Percentiles rank a stretch among this genome's conserved stretches.
Evolutionary conservation across 768 basidiomycete species (phyloP).

Genomic region (Tulasnella sp.): DNA sequence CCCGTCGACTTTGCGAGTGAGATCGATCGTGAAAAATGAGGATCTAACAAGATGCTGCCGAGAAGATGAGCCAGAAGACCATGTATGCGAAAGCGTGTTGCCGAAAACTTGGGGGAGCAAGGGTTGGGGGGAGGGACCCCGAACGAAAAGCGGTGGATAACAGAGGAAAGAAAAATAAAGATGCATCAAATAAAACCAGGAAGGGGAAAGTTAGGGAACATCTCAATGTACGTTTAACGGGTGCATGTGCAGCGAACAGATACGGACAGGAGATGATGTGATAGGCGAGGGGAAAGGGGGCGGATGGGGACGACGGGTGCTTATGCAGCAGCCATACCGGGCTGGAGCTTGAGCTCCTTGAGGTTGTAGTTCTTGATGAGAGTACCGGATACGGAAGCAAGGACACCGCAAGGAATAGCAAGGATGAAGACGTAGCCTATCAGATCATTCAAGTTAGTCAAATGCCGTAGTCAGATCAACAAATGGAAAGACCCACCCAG

Average conservation of each 20-base stretch:
- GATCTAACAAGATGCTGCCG: background rate
- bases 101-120: background rate
- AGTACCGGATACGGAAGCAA: constrained; percentile 5
- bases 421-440: constrained; percentile 32
- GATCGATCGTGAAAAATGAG: background rate
- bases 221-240: background rate
- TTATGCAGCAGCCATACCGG: constrained; percentile 27
- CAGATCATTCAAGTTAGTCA: background rate
- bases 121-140: no score
- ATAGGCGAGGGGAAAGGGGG: background rate
- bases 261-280: background rate
- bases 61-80: background rate
- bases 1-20: background rate
- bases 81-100: background rate
- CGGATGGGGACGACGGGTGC: background rate
- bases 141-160: background rate
- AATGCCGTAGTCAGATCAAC: background rate
- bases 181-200: background rate
- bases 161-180: background rate
- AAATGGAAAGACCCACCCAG: constrained; percentile 18
- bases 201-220: background rate
- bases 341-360: constrained; percentile 38
- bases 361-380: constrained; percentile 45
- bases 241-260: background rate
- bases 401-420: constrained; percentile 25